phyloP scores from a whole-genome alignment of 257 asterid species.

The Sherardia arvensis region DNA sequence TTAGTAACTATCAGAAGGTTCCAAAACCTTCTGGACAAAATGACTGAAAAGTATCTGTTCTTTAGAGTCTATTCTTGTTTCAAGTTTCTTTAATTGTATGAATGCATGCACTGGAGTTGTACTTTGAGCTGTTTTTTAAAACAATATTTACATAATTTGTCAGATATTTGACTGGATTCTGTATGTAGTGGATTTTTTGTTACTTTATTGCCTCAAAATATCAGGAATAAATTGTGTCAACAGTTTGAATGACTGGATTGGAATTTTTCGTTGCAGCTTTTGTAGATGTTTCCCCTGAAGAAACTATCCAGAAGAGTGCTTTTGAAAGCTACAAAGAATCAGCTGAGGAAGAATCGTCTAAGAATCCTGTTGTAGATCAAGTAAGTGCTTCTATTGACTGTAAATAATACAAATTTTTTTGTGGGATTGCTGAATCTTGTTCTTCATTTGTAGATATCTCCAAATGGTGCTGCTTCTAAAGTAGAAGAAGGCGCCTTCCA shows the following conservation, averaged over 20 bases:
- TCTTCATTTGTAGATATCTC: conserved; percentile 45
- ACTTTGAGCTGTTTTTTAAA: neutral
- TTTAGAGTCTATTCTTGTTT: neutral
- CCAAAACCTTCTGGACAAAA: neutral
- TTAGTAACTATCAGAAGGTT: neutral
- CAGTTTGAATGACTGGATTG: conserved; percentile 3
- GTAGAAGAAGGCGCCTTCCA: conserved; percentile 41
- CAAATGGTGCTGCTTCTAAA: conserved; percentile 63
- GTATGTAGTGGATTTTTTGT: neutral
- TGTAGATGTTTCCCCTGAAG: conserved; percentile 86
- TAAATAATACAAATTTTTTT: neutral
- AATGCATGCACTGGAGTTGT: neutral
- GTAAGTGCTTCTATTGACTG: conserved; percentile 27
- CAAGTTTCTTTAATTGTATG: neutral
- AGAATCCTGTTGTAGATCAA: conserved; percentile 25
- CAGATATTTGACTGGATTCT: neutral
- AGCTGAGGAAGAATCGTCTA: conserved; percentile 28
- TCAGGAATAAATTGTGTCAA: neutral
- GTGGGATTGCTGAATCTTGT: conserved; percentile 11
- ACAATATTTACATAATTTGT: neutral
- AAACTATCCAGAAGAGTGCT: conserved; percentile 65
- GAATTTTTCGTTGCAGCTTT: conserved; percentile 52
- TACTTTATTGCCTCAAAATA: neutral
- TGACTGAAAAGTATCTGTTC: neutral
- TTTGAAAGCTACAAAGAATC: conserved; percentile 68